phyloP scores from a whole-genome alignment of 1,284 basidiomycete genomes.

The Phaffia rhodozyma region DNA sequence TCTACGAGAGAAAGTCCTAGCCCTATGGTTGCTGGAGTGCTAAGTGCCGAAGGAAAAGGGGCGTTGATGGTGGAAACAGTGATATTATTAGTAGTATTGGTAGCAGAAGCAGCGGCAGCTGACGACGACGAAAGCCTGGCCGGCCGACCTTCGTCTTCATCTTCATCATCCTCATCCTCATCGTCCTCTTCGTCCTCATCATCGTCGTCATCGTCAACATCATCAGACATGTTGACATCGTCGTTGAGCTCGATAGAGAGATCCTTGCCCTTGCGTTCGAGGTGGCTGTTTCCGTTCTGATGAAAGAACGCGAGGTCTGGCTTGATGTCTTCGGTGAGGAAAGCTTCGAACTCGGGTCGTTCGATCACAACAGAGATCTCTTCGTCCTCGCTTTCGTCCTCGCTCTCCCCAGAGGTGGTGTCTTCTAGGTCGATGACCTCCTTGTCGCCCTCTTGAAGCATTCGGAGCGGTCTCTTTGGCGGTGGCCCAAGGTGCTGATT shows the following conservation, averaged over 20 bases:
- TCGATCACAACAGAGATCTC: not conserved
- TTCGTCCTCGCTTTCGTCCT: too few species aligned
- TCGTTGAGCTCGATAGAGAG: slow-evolving; percentile 6
- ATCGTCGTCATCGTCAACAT: not conserved
- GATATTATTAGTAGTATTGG: too few species aligned
- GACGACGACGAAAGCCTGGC: too few species aligned
- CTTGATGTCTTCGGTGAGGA: not conserved
- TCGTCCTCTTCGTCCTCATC: not conserved
- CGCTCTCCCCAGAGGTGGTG: not conserved
- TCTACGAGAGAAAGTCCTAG: too few species aligned
- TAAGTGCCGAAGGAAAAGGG: too few species aligned
- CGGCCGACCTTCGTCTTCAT: not conserved
- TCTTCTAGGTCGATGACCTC: slow-evolving; percentile 9
- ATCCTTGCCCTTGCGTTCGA: slow-evolving; percentile 9
- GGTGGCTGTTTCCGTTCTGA: not conserved
- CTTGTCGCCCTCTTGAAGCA: not conserved
- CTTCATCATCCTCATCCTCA: slow-evolving; percentile 2
- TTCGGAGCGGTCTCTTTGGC: slow-evolving; percentile 1
- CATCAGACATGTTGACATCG: not conserved
- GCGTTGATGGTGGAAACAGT: too few species aligned
- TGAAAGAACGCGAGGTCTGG: slow-evolving; percentile 1
- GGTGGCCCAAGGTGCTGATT: too few species aligned
- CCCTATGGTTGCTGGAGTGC: too few species aligned
- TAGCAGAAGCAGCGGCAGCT: too few species aligned
- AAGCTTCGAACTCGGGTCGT: not conserved